These are phyloP conservation scores for Solanum clarkiae DNA, from an alignment of 257 asterid species.

Conservation along the genomic window DNA sequence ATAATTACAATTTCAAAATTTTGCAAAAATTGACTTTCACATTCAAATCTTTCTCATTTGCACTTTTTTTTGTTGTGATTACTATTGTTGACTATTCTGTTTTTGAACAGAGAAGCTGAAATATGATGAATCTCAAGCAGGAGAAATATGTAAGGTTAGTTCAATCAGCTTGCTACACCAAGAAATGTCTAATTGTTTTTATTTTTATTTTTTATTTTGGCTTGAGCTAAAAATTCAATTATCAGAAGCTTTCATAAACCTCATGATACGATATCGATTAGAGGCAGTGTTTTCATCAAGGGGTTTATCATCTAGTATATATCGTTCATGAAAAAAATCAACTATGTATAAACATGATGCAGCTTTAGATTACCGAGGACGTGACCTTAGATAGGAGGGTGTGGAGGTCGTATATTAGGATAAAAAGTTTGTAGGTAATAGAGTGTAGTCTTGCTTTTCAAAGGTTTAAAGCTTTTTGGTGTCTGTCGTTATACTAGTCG, in stretches of 20 bases:
- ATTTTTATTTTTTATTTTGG: background rate
- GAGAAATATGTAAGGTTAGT: conserved; percentile 20
- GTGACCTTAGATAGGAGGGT: no score
- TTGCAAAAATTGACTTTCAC: background rate
- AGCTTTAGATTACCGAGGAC: no score
- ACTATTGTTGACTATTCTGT: background rate
- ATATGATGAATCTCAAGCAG: conserved; percentile 9
- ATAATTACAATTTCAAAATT: background rate
- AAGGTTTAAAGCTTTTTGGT: no score
- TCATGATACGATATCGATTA: background rate
- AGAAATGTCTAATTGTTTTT: background rate
- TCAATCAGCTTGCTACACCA: background rate
- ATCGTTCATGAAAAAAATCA: background rate
- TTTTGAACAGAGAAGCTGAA: background rate
- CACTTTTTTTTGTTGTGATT: background rate
- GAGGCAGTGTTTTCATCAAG: background rate
- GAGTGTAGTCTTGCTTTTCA: no score
- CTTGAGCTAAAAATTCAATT: background rate
- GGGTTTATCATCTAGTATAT: background rate
- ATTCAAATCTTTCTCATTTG: background rate
- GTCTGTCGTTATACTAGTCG: no score
- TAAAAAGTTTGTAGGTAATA: no score
- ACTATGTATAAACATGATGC: no score
- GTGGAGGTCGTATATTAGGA: no score
- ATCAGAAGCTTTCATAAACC: background rate